Percentiles rank a stretch among this genome's conserved stretches.
phyloP scores from a whole-genome alignment of 495 filamentous ascomycete species.

The Pyrenopolyporus hunteri region DNA sequence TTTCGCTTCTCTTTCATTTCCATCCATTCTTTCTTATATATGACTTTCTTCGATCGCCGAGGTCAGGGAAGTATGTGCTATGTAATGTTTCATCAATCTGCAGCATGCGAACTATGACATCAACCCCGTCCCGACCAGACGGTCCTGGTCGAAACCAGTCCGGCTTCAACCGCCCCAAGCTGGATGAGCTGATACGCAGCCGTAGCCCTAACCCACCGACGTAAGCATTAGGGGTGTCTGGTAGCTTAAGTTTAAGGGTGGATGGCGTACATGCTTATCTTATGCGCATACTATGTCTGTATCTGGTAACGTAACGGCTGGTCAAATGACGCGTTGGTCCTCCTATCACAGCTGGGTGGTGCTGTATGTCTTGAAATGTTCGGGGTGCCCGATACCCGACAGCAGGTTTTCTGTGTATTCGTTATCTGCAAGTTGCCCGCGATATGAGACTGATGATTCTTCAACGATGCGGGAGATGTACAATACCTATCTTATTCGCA shows the following conservation, averaged over 20 bases:
- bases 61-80: background rate
- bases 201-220: too few relatives aligned
- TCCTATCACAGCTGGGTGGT: constrained; percentile 1
- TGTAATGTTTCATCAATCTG: background rate
- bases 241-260: too few relatives aligned
- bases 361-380: constrained; percentile 21
- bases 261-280: background rate
- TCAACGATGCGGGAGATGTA: too few relatives aligned
- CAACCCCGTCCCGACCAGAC: background rate
- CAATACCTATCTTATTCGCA: too few relatives aligned
- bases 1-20: too few relatives aligned
- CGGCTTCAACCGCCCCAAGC: too few relatives aligned
- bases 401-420: background rate
- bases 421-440: background rate
- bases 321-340: background rate
- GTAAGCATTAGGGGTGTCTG: too few relatives aligned
- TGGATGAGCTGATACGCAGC: background rate
- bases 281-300: constrained; percentile 4
- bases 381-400: constrained; percentile 21
- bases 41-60: background rate
- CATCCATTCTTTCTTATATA: background rate
- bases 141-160: background rate
- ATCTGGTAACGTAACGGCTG: background rate
- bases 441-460: background rate
- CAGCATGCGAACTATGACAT: background rate